These are phyloP conservation scores for Phytophthora hibernalis DNA, from an alignment of 352 stramenopile species.

Conservation along the genomic window DNA sequence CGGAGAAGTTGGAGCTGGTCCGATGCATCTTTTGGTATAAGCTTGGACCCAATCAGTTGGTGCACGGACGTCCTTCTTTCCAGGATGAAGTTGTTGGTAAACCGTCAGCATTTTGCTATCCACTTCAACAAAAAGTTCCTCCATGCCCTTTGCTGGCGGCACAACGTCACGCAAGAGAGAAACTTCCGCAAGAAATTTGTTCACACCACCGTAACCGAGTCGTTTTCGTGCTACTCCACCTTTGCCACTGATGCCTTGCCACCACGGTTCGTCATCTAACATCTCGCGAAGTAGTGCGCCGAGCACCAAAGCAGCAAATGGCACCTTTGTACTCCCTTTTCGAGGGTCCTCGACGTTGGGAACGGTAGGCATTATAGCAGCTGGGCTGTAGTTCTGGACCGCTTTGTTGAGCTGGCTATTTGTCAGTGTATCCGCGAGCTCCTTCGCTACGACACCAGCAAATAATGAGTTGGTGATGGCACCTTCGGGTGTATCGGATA, in stretches of 20 bases:
- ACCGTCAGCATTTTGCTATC: conserved; percentile 52
- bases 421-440: conserved; percentile 47
- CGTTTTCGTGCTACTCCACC: conserved; percentile 42
- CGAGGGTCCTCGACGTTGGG: conserved; percentile 4
- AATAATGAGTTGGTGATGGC: conserved; percentile 47
- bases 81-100: conserved; percentile 65
- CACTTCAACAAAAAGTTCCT: conserved; percentile 42
- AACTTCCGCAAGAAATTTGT: conserved; percentile 76
- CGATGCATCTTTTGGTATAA: conserved; percentile 35
- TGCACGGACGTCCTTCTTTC: conserved; percentile 51
- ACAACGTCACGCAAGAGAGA: conserved; percentile 52
- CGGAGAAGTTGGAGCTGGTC: not conserved
- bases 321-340: conserved; percentile 27
- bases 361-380: conserved; percentile 7
- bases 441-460: conserved; percentile 56
- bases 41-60: conserved; percentile 34
- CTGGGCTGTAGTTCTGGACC: conserved; percentile 39
- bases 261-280: conserved; percentile 66
- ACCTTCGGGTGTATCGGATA: conserved; percentile 24
- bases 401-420: conserved; percentile 73
- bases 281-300: conserved; percentile 65
- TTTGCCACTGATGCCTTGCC: conserved; percentile 51
- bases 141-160: conserved; percentile 42
- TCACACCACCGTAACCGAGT: conserved; percentile 67
- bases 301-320: conserved; percentile 55